These are phyloP conservation scores for Podila minutissima DNA, from an alignment of 192 early-diverging fungal species.

Conservation along the genomic window DNA sequence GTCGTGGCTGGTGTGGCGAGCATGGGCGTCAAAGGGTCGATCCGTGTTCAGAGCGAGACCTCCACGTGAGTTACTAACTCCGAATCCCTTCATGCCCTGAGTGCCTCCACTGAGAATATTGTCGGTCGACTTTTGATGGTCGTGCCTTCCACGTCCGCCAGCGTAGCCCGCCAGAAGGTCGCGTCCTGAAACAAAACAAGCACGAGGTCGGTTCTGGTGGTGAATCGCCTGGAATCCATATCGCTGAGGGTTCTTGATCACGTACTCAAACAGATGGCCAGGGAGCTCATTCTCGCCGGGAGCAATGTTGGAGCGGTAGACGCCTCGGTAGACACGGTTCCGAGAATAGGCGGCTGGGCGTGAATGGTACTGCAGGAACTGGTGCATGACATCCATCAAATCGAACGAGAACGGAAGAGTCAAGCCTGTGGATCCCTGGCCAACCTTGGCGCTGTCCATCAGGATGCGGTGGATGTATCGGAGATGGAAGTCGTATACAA, in stretches of 20 bases:
- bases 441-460: constrained; percentile 47
- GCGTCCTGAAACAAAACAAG: constrained; percentile 55
- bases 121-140: background rate
- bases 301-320: constrained; percentile 41
- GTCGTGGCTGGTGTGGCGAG: constrained; percentile 43
- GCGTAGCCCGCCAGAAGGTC: constrained; percentile 27
- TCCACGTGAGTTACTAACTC: constrained; percentile 13
- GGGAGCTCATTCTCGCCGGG: constrained; percentile 34
- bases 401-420: constrained; percentile 52
- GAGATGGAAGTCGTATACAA: constrained; percentile 70
- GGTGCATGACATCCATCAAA: constrained; percentile 58
- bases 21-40: constrained; percentile 19
- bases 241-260: constrained; percentile 53
- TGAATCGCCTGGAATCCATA: constrained; percentile 54
- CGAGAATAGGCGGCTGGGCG: constrained; percentile 59
- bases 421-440: constrained; percentile 3
- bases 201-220: constrained; percentile 50
- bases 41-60: constrained; percentile 9
- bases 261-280: constrained; percentile 52
- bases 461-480: constrained; percentile 60
- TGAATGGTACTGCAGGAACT: constrained; percentile 55
- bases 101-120: background rate
- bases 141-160: background rate
- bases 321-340: constrained; percentile 62
- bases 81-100: constrained; percentile 30